These are phyloP conservation scores for Graphilbum fragrans DNA, from an alignment of 2,329 filamentous ascomycete species.

Conservation along the genomic window DNA sequence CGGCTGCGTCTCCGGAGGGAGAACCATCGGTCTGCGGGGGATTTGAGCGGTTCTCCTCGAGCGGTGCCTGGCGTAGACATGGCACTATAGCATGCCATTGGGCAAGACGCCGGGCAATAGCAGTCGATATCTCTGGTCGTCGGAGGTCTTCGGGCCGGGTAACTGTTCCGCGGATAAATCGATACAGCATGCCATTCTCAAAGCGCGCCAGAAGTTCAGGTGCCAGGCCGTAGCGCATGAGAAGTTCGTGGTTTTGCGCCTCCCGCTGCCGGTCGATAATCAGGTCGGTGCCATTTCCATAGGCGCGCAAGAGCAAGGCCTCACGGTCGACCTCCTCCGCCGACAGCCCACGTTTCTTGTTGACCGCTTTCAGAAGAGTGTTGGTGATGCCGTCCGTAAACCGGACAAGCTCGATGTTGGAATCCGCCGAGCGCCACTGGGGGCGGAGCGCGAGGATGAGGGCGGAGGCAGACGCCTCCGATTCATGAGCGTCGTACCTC, in stretches of 20 bases:
- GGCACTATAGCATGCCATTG: conserved; percentile 80
- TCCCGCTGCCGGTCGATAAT: conserved; percentile 91
- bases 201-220: conserved; percentile 84
- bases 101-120: conserved; percentile 71
- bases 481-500: conserved; percentile 65
- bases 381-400: conserved; percentile 99
- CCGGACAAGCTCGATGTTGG: conserved; percentile 59
- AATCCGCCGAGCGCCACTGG: conserved; percentile 51
- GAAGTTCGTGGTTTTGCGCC: conserved; percentile 68
- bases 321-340: conserved; percentile 71
- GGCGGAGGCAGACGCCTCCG: conserved; percentile 64
- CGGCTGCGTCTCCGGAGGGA: no score
- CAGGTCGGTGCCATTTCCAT: conserved; percentile 86
- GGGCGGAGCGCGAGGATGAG: conserved; percentile 72
- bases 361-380: conserved; percentile 71
- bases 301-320: conserved; percentile 80
- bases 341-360: conserved; percentile 53
- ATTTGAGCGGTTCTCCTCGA: neutral
- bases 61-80: conserved; percentile 28
- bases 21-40: neutral
- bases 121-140: conserved; percentile 62
- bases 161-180: conserved; percentile 71
- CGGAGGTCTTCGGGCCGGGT: conserved; percentile 73
- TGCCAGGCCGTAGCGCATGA: conserved; percentile 72
- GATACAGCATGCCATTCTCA: conserved; percentile 90